phyloP scores from a whole-genome alignment of 1,284 basidiomycete species.

The Chondrostereum purpureum region DNA sequence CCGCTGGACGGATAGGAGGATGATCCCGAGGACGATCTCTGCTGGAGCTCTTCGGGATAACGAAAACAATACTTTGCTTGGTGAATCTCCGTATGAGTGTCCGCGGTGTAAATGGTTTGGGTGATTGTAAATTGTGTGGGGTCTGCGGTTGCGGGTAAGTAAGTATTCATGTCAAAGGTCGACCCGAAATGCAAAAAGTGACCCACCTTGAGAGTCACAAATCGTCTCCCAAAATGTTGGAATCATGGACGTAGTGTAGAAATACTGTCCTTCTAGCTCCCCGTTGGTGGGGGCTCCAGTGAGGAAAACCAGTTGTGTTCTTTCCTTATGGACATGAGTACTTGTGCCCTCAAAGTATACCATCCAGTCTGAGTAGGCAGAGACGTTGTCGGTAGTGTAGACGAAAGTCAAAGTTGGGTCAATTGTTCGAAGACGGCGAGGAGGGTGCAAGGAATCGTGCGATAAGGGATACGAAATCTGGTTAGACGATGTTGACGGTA shows the following conservation, averaged over 20 bases:
- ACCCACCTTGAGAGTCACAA: neutral
- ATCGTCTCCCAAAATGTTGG: neutral
- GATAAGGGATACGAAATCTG: neutral
- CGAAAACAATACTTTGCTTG: neutral
- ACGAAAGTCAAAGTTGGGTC: neutral
- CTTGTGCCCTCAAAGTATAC: neutral
- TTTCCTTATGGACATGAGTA: neutral
- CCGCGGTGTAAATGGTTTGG: neutral
- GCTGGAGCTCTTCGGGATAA: neutral
- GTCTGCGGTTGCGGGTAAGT: too few species aligned
- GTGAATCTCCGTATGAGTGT: neutral
- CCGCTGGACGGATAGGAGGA: neutral
- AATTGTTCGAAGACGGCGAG: neutral
- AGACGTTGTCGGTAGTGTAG: neutral
- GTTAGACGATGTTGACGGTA: too few species aligned
- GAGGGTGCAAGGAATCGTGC: neutral
- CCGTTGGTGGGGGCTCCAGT: neutral
- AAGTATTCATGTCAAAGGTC: too few species aligned
- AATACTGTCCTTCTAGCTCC: neutral
- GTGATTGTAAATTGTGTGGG: neutral
- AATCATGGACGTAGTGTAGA: neutral
- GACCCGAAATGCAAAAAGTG: neutral
- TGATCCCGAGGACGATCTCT: neutral
- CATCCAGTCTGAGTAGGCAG: neutral
- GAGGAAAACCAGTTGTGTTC: neutral